Evolutionary conservation across 1,284 basidiomycete genomes (phyloP), one percentile per base, ranked within the genome.

Genomic region (Microbotryum violaceum): DNA sequence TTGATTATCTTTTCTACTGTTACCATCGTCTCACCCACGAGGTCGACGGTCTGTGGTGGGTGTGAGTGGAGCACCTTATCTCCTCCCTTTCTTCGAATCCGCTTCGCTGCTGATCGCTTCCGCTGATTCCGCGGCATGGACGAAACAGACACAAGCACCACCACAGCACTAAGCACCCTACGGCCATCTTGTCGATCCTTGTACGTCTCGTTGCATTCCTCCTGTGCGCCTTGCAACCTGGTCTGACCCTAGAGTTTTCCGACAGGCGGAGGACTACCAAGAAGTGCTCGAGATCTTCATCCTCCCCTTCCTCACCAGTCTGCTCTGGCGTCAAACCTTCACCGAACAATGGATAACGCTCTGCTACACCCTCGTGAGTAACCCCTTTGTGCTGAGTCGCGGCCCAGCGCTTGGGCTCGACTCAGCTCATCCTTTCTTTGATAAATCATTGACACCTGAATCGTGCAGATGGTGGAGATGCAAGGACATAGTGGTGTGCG

Each of bases 221-320:
- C 37, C 14, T 10, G 37, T 6, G 14, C 16, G 4, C 16, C 16
- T 42, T 42, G 37, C 37, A 18, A 16, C 37, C 6, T 37, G 14
- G 16, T 42, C 37, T 42, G 37, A 42, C 37, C 12, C 12, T 42
- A 18, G 14, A 42, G 4, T 12, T 18, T 6, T 14, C 37, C 10
- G 4, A 16, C 37, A 42, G 37, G 37, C 57, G 21, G 51, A 48
- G 27, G 51, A 33, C 10, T 47, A 31, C 23, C 50, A 59, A 23
- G 57, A 59, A 33, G 29, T 44, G 4, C 46, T 59, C 27, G 57
- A 59, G 44, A 59, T 59, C 21, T 18, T n/a, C 31, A 21, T 59
- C 18, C n/a, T 46, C 12, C 57, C 57, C 4, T 33, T 59, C 18
- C 29, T 23, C 7, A 31, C 57, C 7, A 53, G 51, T 2, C 25